Conservation (phyloP, 2,329 filamentous ascomycete species). For the Emmonsiellopsis sp. region DNA sequence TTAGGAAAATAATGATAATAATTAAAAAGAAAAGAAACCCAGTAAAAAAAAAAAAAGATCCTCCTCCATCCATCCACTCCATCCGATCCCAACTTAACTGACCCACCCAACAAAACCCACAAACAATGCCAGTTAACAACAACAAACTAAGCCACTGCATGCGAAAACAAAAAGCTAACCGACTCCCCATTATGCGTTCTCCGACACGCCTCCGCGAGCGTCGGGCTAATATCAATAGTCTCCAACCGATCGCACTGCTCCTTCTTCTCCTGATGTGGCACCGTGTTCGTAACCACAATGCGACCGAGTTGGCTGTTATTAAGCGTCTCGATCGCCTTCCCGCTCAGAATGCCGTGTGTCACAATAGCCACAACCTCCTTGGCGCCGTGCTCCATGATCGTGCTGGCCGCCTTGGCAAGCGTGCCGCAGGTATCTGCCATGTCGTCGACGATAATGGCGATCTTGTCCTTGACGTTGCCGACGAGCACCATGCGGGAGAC, state of each 20-base stretch:
- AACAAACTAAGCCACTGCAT: slow-evolving; percentile 30
- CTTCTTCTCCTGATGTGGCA: slow-evolving; percentile 71
- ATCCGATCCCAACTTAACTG: not conserved
- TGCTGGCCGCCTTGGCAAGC: slow-evolving; percentile 76
- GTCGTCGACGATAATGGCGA: slow-evolving; percentile 93
- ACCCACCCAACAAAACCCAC: not conserved
- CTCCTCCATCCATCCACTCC: too few relatives aligned
- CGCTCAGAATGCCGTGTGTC: slow-evolving; percentile 84
- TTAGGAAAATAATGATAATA: too few relatives aligned
- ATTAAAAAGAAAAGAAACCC: too few relatives aligned
- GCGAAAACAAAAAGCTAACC: slow-evolving; percentile 42
- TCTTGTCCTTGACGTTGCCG: slow-evolving; percentile 80
- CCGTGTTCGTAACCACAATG: slow-evolving; percentile 85
- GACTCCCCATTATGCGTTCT: slow-evolving; percentile 44
- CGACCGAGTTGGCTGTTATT: slow-evolving; percentile 68
- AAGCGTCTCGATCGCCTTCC: slow-evolving; percentile 76
- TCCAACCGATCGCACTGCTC: slow-evolving; percentile 68
- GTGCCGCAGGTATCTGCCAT: slow-evolving; percentile 97
- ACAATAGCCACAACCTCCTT: slow-evolving; percentile 88
- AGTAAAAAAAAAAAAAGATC: too few relatives aligned
- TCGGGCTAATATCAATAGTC: slow-evolving; percentile 86
- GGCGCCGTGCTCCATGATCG: slow-evolving; percentile 77
- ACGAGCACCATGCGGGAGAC: slow-evolving; percentile 94
- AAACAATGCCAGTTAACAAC: not conserved
- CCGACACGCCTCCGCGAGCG: slow-evolving; percentile 43